Evolutionary conservation across 768 basidiomycete species (phyloP), one percentile per base, ranked within the genome.

Genomic region (Lentinus tigrinus): DNA sequence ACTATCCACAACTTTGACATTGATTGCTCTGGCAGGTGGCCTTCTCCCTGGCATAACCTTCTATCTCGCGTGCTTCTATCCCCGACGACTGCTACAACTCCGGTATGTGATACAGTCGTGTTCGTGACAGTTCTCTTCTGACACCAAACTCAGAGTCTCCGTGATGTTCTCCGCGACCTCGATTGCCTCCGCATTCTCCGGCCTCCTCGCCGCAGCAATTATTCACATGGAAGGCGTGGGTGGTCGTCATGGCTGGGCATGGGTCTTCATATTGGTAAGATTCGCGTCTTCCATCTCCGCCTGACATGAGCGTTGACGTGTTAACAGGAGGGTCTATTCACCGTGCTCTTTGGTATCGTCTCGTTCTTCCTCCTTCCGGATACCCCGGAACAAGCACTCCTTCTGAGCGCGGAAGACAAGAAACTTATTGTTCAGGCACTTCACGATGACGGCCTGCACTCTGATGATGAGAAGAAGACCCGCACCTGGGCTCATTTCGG

Each of bases 141-240:
- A n/a, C 40, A 34, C 19, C 14, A 13, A 23, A 6, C 40, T 8
- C 24, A 64, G 63, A 17, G 53, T 74, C 56, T 64, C 73, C n/a
- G 52, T 79, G 26, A 78, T 81, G 73, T 80, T 78, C 67, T 70
- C 71, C 11, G 73, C 76, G 4, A 74, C 77, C 6, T 77, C 77
- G 1, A 72, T 84, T 4, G 78, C 85, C 0, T 82, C 84, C 1
- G 80, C 83, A 0, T 85, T 87, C 63, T 85, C 85, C 5, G 87
- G 88, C 42, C 70, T 89, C 7, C 75, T 89, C 23, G 85, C 86
- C 1, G 74, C 82, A 31, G 84, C 76, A 1, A 85, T 89, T 49
- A 65, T 76, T n/a, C 69, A 82, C 14, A 82, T 89, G 76, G 68
- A 84, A 44, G 82, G 81, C 13, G 69, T 77, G 10, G 76, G 78